Conservation (phyloP, 768 basidiomycete genomes). For the Fomitopsis serialis region DNA sequence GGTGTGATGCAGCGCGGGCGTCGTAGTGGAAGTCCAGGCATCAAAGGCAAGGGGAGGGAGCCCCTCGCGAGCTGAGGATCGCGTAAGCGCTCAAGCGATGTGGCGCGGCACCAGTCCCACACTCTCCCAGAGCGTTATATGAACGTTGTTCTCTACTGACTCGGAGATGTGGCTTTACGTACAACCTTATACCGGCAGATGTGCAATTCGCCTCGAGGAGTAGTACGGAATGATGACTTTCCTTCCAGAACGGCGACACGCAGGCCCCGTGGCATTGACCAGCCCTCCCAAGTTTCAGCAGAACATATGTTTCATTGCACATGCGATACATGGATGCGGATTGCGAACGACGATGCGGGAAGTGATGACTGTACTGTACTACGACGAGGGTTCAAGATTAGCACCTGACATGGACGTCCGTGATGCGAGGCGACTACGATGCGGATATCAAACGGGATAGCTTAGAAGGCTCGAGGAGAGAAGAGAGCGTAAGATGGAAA, state of each 20-base stretch:
- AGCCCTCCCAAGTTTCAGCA: not conserved
- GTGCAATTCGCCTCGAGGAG: too few relatives aligned
- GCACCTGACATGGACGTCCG: slow-evolving; percentile 6
- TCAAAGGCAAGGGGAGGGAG: too few relatives aligned
- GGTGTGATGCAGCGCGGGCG: too few relatives aligned
- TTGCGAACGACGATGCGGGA: not conserved
- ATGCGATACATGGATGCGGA: not conserved
- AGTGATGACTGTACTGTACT: slow-evolving; percentile 8
- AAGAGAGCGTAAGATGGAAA: not conserved
- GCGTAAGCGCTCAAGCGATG: too few relatives aligned
- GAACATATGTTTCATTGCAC: not conserved
- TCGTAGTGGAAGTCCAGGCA: too few relatives aligned
- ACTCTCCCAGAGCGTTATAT: too few relatives aligned
- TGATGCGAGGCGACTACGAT: slow-evolving; percentile 7
- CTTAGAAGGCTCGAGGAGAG: slow-evolving; percentile 1
- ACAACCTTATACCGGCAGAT: too few relatives aligned
- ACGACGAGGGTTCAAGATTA: slow-evolving; percentile 15
- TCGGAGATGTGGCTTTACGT: too few relatives aligned
- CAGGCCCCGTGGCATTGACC: not conserved
- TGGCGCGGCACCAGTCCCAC: too few relatives aligned
- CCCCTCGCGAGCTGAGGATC: too few relatives aligned
- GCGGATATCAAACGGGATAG: not conserved
- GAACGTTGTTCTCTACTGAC: too few relatives aligned
- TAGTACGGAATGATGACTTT: not conserved
- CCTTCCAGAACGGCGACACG: not conserved